Evolutionary conservation across 2,329 filamentous ascomycete genomes (phyloP), one percentile per base, ranked within the genome.

Genomic region (Fusarium dimerum): DNA sequence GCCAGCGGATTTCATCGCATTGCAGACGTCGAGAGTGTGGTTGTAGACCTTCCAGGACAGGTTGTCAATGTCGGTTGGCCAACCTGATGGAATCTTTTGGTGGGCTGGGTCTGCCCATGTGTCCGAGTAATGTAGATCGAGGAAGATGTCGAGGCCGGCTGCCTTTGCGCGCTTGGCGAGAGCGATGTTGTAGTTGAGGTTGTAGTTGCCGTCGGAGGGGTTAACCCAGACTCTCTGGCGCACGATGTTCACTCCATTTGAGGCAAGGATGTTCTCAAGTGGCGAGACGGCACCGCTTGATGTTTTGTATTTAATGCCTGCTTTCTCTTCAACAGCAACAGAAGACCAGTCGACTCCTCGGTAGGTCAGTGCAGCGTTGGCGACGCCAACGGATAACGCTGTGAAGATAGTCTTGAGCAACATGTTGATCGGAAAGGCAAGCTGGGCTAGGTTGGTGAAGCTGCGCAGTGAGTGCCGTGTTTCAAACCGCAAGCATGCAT

Each of bases 151-250:
- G 48, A 90, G 66, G 0, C 86, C 87, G 1, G 80, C 84, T 3
- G 81, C 81, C 60, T 84, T 78, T 3, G 86, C 85, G 46, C 87
- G 78, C 66, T 80, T 80, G 4, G 84, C 87, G n/a, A 90, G 76
- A 49, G 80, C 72, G 56, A 91, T 66, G 66, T 89, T 90, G 71
- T 90, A 90, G 52, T 81, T 81, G 40, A 90, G 76, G 68, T 87
- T 81, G 68, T 90, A 90, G 59, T 79, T 77, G 43, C 85, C 84
- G 59, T 82, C 78, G 11, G 78, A 73, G 0, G 84, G 83, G 60
- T 87, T 87, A 20, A 90, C 87, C 87, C 87, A 90, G 41, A 90
- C 70, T 26, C 88, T 78, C 67, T 90, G 87, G 16, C 87, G 82
- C 43, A 89, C 82, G 0, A 83, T 87, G 68, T 89, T 90, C 60